Evolutionary conservation across 148 eudicot species (phyloP).

Genomic region (Camellia sinensis): DNA sequence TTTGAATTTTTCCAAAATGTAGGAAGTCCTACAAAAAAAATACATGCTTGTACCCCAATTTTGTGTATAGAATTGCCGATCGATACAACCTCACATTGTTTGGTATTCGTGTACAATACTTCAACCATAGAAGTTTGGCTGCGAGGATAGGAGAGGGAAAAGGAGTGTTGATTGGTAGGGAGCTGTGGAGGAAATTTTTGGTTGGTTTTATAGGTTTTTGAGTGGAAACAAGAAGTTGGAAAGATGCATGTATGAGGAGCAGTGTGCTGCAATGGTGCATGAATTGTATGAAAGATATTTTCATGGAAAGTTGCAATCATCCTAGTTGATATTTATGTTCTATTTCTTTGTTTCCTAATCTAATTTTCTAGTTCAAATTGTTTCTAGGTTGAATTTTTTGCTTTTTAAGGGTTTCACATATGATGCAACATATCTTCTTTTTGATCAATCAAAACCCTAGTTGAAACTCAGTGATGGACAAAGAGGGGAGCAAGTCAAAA

Average conservation of each 20-base stretch:
- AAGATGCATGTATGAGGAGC: neutral
- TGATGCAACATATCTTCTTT: no score
- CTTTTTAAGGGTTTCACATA: no score
- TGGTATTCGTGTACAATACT: constrained; percentile 9
- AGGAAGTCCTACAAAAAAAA: neutral
- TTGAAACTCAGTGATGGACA: no score
- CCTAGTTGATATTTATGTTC: neutral
- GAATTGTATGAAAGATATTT: neutral
- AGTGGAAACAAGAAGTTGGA: neutral
- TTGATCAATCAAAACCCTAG: no score
- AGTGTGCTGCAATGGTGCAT: neutral
- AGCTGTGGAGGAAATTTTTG: neutral
- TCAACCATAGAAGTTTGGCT: neutral
- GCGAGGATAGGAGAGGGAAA: neutral
- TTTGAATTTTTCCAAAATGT: no score
- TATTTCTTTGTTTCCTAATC: neutral
- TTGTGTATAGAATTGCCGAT: neutral
- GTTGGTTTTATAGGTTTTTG: neutral
- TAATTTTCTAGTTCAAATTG: neutral
- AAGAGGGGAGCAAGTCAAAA: no score
- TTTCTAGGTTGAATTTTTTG: no score
- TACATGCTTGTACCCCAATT: neutral
- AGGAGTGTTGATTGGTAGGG: neutral
- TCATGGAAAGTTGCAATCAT: neutral
- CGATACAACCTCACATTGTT: constrained; percentile 1